Percentiles rank a stretch among this genome's conserved stretches.
phyloP scores from a whole-genome alignment of 805 yeast genomes.

The Wickerhamomyces alni region DNA sequence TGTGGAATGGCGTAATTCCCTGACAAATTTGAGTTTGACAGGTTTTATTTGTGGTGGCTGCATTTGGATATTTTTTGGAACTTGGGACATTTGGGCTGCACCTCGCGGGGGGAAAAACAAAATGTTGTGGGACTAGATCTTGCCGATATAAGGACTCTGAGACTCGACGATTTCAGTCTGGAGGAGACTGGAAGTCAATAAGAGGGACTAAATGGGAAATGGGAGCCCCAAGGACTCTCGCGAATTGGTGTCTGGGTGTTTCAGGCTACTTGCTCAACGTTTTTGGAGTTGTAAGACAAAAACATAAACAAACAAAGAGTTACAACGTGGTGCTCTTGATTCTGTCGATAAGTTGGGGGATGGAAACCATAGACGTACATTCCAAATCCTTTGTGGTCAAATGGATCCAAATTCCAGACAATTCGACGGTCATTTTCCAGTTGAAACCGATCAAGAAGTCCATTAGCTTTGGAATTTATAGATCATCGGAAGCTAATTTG shows the following conservation, averaged over 20 bases:
- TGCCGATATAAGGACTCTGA: no score
- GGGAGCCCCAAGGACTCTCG: no score
- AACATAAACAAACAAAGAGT: neutral
- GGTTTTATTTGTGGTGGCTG: neutral
- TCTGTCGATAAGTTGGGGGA: no score
- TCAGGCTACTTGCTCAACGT: no score
- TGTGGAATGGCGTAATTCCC: conserved; percentile 1
- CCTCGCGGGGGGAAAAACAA: no score
- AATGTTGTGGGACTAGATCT: no score
- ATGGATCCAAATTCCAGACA: conserved; percentile 78
- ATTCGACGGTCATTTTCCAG: conserved; percentile 67
- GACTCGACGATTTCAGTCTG: no score
- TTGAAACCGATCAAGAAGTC: conserved; percentile 71
- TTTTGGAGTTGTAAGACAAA: neutral
- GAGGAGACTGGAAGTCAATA: no score
- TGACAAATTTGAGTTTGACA: neutral
- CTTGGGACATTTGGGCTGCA: no score
- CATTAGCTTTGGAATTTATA: conserved; percentile 35
- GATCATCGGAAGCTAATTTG: conserved; percentile 12
- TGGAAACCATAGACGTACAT: conserved; percentile 91
- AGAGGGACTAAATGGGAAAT: no score
- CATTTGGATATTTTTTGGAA: neutral
- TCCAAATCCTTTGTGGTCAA: conserved; percentile 84
- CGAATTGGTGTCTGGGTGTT: no score
- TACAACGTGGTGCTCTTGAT: no score